A percentile compares a stretch with the other conserved stretches of the same genome.
Evolutionary conservation across 371 early-diverging fungal species (phyloP).

Genomic region (Batkoa obscura): DNA sequence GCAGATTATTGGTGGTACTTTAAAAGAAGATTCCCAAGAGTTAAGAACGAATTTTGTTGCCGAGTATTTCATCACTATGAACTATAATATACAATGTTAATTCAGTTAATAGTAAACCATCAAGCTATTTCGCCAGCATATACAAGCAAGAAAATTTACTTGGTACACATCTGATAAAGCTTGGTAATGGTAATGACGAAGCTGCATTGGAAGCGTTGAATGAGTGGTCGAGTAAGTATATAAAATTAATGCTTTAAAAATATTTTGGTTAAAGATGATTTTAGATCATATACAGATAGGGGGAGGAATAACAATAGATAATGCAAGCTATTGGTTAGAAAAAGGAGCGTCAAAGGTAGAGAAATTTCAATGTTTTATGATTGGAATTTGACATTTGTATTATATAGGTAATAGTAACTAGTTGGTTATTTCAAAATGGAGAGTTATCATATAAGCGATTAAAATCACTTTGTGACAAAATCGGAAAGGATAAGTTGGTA

Average conservation of each 20-base stretch:
- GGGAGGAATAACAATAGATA: slow-evolving; percentile 80
- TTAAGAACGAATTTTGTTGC: slow-evolving; percentile 86
- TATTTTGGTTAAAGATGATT: background rate
- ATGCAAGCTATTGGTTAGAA: slow-evolving; percentile 72
- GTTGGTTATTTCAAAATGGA: slow-evolving; percentile 72
- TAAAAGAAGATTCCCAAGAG: slow-evolving; percentile 40
- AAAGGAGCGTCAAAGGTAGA: slow-evolving; percentile 47
- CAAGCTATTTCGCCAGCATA: slow-evolving; percentile 58
- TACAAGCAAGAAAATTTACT: slow-evolving; percentile 46
- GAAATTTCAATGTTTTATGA: background rate
- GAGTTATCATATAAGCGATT: slow-evolving; percentile 49
- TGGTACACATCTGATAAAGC: slow-evolving; percentile 88
- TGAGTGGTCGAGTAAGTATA: slow-evolving; percentile 51
- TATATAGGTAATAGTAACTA: slow-evolving; percentile 76
- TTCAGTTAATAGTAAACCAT: slow-evolving; percentile 31
- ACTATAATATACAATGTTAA: background rate
- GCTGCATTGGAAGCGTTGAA: slow-evolving; percentile 67
- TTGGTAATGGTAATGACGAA: slow-evolving; percentile 72
- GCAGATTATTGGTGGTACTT: slow-evolving; percentile 91
- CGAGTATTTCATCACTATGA: slow-evolving; percentile 17
- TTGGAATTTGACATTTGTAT: background rate
- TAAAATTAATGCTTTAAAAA: background rate
- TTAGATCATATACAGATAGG: slow-evolving; percentile 68
- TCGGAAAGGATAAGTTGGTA: slow-evolving; percentile 68
- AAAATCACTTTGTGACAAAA: slow-evolving; percentile 22